phyloP scores from a whole-genome alignment of 2,329 filamentous ascomycete genomes.

The Stagonosporopsis tanaceti region DNA sequence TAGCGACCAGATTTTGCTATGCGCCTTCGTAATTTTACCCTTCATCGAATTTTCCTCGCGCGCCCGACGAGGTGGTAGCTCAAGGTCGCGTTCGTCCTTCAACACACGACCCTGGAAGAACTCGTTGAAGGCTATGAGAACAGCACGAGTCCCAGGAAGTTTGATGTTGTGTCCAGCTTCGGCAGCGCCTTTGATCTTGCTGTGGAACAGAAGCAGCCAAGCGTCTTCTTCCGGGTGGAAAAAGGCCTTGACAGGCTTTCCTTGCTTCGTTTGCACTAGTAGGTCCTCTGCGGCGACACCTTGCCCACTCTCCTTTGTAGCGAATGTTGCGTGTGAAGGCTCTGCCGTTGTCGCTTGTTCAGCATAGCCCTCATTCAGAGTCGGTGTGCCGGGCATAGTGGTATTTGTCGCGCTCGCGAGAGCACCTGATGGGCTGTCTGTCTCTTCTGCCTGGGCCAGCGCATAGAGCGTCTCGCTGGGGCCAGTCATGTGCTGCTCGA shows the following conservation, averaged over 20 bases:
- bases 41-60: background rate
- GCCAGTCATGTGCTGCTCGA: background rate
- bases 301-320: background rate
- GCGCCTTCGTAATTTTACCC: background rate
- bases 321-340: background rate
- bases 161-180: conserved; percentile 6
- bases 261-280: background rate
- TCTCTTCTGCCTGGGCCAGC: background rate
- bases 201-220: conserved; percentile 23
- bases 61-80: background rate
- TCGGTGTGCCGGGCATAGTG: background rate
- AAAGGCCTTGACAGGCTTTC: background rate
- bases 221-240: conserved; percentile 24
- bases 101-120: background rate
- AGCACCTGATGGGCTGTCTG: background rate
- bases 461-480: background rate
- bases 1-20: background rate
- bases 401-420: background rate
- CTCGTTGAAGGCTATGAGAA: background rate
- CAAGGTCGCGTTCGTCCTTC: background rate
- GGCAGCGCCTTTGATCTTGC: conserved; percentile 16
- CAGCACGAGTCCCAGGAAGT: background rate
- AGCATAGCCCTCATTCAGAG: background rate
- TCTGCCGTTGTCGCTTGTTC: background rate
- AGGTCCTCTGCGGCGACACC: background rate